These are phyloP conservation scores for Kuraishia piskuri DNA, from an alignment of 805 yeast genomes.

Conservation along the genomic window DNA sequence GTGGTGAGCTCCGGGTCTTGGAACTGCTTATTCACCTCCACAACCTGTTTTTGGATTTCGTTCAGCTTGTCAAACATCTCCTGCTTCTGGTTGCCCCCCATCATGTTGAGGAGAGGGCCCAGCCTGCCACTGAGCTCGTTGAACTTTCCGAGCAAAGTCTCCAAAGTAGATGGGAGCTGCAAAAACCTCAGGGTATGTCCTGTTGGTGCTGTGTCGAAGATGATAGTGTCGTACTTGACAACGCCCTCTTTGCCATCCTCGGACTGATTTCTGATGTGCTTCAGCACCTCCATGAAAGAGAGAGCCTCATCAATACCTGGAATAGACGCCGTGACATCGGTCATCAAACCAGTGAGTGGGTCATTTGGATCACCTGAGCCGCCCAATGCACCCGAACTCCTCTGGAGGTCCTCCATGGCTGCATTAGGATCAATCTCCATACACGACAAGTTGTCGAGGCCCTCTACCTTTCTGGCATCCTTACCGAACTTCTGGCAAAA, in stretches of 20 bases:
- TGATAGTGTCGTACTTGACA: constrained; percentile 72
- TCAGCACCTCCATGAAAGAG: constrained; percentile 95
- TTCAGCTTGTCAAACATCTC: constrained; percentile 75
- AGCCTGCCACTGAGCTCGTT: constrained; percentile 77
- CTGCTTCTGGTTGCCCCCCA: constrained; percentile 49
- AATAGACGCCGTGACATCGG: constrained; percentile 86
- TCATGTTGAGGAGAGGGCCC: constrained; percentile 88
- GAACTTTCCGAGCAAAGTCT: constrained; percentile 78
- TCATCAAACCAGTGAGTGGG: constrained; percentile 68
- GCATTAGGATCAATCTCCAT: constrained; percentile 99
- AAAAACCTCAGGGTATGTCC: constrained; percentile 95
- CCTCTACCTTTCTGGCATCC: constrained; percentile 91
- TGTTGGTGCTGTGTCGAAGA: constrained; percentile 99
- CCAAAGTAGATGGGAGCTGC: constrained; percentile 89
- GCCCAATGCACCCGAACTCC: constrained; percentile 44
- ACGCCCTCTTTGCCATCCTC: constrained; percentile 19
- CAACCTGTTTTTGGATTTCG: constrained; percentile 72
- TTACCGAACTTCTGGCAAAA: constrained; percentile 97
- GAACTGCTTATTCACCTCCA: constrained; percentile 89
- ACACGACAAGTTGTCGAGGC: constrained; percentile 80
- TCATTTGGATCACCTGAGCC: constrained; percentile 45
- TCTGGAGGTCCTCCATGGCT: constrained; percentile 76
- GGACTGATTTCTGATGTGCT: constrained; percentile 79
- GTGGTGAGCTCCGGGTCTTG: constrained; percentile 95
- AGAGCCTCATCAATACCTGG: constrained; percentile 99